Percentiles rank a stretch among this genome's conserved stretches.
Evolutionary conservation across 345 rosid species (phyloP).

Genomic region (Populus davidiana): DNA sequence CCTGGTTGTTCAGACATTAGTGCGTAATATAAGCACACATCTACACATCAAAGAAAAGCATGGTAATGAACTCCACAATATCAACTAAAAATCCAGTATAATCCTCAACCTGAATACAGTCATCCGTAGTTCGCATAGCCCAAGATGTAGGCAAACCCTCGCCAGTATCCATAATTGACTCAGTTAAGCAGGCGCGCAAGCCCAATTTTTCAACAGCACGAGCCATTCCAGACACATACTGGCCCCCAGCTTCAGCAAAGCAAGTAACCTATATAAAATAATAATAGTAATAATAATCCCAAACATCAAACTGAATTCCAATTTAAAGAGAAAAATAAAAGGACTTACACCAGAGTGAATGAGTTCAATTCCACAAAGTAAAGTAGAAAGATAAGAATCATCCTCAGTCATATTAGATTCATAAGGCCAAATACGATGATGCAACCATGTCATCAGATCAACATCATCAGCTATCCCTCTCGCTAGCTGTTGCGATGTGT

Average conservation of each 20-base stretch:
- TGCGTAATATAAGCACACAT: neutral
- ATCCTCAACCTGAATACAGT: slow-evolving; percentile 52
- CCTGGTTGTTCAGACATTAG: neutral
- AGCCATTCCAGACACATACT: slow-evolving; percentile 61
- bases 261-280: slow-evolving; percentile 51
- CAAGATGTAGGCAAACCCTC: slow-evolving; percentile 61
- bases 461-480: slow-evolving; percentile 74
- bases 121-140: slow-evolving; percentile 52
- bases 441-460: slow-evolving; percentile 64
- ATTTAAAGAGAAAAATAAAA: neutral
- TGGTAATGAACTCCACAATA: neutral
- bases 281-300: neutral
- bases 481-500: slow-evolving; percentile 66
- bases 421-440: slow-evolving; percentile 67
- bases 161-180: slow-evolving; percentile 63
- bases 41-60: neutral
- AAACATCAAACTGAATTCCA: neutral
- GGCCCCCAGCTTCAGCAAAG: slow-evolving; percentile 82
- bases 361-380: slow-evolving; percentile 67
- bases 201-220: slow-evolving; percentile 61
- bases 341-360: slow-evolving; percentile 60
- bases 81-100: neutral
- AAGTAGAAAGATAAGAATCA: slow-evolving; percentile 61
- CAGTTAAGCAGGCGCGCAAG: slow-evolving; percentile 57
- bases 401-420: slow-evolving; percentile 61